These are phyloP conservation scores for Adansonia madagascariensis DNA, from an alignment of 441 rosid species.

Conservation along the genomic window DNA sequence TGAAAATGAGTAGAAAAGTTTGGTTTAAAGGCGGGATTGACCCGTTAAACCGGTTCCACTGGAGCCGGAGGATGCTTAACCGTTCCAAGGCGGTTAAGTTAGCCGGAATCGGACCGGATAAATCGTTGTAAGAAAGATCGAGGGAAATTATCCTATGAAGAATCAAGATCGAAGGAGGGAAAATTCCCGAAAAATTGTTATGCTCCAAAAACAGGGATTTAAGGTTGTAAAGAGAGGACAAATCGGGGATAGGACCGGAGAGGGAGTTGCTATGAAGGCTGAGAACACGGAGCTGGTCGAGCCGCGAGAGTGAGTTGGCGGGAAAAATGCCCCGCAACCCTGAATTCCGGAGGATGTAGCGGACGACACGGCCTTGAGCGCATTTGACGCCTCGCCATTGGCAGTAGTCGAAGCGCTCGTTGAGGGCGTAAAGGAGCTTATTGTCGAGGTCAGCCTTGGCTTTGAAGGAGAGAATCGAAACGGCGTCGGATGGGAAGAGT, in stretches of 20 bases:
- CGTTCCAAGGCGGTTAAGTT: conserved; percentile 49
- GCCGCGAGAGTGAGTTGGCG: conserved; percentile 59
- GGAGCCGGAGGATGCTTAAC: conserved; percentile 58
- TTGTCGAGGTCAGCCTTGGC: conserved; percentile 75
- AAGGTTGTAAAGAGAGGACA: conserved; percentile 62
- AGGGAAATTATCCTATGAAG: conserved; percentile 60
- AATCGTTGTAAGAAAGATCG: conserved; percentile 60
- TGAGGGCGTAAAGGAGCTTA: conserved; percentile 65
- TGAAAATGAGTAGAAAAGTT: conserved; percentile 50
- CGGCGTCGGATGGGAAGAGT: conserved; percentile 66
- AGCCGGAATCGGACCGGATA: conserved; percentile 67
- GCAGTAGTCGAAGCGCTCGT: conserved; percentile 84
- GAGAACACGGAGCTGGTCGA: conserved; percentile 85
- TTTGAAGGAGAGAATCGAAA: conserved; percentile 72
- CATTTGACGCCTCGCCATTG: conserved; percentile 90
- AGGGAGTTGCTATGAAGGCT: conserved; percentile 74
- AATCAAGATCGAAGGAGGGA: conserved; percentile 53
- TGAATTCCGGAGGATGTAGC: conserved; percentile 48
- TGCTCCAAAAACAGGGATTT: conserved; percentile 53
- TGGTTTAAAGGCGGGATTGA: conserved; percentile 69
- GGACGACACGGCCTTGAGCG: conserved; percentile 74
- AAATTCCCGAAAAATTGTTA: conserved; percentile 61
- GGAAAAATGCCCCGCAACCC: conserved; percentile 68
- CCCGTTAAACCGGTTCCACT: conserved; percentile 61
- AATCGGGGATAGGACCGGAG: conserved; percentile 77